These are phyloP conservation scores for Saccharum spontaneum DNA, from an alignment of 176 grass and related monocot species.

Conservation along the genomic window DNA sequence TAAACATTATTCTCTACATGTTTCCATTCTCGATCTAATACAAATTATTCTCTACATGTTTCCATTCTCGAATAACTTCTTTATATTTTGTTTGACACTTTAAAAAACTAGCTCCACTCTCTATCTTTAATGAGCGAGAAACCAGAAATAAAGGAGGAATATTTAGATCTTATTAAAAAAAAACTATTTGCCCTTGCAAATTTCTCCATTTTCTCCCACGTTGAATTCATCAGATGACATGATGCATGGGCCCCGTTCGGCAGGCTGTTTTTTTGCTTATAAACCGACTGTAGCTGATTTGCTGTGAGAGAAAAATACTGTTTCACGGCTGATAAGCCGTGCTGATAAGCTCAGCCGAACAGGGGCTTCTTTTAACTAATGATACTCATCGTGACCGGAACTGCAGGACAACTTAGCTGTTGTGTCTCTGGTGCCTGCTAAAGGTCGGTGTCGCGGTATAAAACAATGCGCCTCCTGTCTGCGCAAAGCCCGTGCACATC, in stretches of 20 bases:
- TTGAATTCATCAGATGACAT: background rate
- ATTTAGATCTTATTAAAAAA: too few relatives aligned
- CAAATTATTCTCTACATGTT: background rate
- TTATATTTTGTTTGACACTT: background rate
- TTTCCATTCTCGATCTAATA: too few relatives aligned
- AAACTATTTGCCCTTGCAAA: background rate
- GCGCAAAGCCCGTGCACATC: conserved; percentile 8
- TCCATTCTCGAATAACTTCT: background rate
- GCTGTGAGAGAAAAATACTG: too few relatives aligned
- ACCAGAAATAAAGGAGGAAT: too few relatives aligned
- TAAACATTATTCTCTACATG: too few relatives aligned
- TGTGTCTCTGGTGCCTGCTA: conserved; percentile 26
- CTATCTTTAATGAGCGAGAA: too few relatives aligned
- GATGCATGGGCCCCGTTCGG: too few relatives aligned
- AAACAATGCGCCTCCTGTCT: conserved; percentile 30
- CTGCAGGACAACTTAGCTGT: background rate
- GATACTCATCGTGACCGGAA: background rate
- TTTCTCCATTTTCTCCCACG: background rate
- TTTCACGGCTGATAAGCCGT: too few relatives aligned
- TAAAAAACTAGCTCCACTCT: too few relatives aligned
- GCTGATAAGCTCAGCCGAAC: too few relatives aligned
- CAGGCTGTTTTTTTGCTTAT: too few relatives aligned
- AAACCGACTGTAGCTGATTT: too few relatives aligned
- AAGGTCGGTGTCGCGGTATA: background rate
- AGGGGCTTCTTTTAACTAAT: background rate